Evolutionary conservation across 192 early-diverging fungal genomes (phyloP).

Genomic region (Obelidium mucronatum): DNA sequence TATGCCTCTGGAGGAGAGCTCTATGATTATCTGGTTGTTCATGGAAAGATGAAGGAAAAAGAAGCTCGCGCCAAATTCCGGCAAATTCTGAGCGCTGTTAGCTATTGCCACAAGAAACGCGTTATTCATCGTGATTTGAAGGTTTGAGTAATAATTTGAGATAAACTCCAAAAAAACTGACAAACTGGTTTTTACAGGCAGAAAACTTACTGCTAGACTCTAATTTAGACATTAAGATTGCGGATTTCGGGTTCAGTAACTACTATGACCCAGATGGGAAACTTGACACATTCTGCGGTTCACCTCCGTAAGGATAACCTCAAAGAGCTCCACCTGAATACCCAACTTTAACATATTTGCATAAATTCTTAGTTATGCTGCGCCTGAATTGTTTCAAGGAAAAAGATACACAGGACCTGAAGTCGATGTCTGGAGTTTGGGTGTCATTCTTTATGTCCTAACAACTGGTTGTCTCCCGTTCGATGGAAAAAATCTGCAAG

Average conservation of each 20-base stretch:
- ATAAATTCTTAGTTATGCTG: conserved; percentile 54
- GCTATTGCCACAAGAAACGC: conserved; percentile 69
- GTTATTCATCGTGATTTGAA: conserved; percentile 70
- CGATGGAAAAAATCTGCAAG: conserved; percentile 94
- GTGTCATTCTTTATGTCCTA: conserved; percentile 96
- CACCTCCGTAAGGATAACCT: conserved; percentile 67
- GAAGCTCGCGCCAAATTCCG: conserved; percentile 67
- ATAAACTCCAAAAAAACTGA: background rate
- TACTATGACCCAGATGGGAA: conserved; percentile 63
- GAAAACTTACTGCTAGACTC: conserved; percentile 69
- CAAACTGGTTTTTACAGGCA: conserved; percentile 49
- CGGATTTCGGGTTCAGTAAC: conserved; percentile 71
- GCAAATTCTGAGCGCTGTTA: conserved; percentile 67
- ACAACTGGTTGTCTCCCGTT: conserved; percentile 95
- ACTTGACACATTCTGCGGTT: conserved; percentile 71
- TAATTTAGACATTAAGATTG: conserved; percentile 69
- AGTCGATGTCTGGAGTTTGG: conserved; percentile 98
- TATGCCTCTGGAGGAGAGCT: conserved; percentile 92
- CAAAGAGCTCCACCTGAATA: too few species aligned
- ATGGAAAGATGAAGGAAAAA: conserved; percentile 78
- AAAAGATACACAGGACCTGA: conserved; percentile 90
- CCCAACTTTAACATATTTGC: background rate
- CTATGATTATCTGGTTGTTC: conserved; percentile 92
- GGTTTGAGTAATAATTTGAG: conserved; percentile 37
- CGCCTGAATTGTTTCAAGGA: conserved; percentile 84